Conservation (phyloP, 1,284 basidiomycete species). For the Trichosporon sp. region DNA sequence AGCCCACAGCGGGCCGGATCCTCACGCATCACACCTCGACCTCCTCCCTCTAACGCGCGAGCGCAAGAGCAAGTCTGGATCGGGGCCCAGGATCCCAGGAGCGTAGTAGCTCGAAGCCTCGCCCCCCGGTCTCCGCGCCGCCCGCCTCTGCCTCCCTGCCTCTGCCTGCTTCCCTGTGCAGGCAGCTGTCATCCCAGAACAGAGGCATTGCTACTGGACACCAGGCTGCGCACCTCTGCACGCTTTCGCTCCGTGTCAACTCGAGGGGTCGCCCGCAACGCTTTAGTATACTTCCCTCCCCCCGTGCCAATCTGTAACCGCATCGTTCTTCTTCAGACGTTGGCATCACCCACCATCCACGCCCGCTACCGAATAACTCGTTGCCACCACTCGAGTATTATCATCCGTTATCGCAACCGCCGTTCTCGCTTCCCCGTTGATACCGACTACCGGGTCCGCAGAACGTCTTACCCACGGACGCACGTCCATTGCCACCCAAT, state of each 20-base stretch:
- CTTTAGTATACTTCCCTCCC: background rate
- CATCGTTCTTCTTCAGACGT: background rate
- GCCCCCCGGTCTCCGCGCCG: background rate
- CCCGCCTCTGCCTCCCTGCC: background rate
- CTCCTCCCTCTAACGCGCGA: background rate
- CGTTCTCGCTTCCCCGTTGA: background rate
- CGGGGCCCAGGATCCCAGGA: background rate
- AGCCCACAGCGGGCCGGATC: background rate
- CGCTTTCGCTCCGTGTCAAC: background rate
- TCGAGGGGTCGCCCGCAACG: background rate
- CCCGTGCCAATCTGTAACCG: background rate
- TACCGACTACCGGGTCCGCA: background rate
- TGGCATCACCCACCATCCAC: background rate
- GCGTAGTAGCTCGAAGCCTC: background rate
- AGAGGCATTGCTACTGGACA: background rate
- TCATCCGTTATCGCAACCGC: background rate
- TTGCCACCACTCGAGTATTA: background rate
- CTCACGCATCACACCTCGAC: background rate
- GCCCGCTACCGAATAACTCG: background rate
- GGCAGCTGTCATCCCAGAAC: background rate
- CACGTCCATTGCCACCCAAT: background rate
- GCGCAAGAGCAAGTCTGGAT: background rate
- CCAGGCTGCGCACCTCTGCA: background rate
- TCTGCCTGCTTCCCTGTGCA: background rate
- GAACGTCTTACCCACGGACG: background rate